Evolutionary conservation across 495 filamentous ascomycete genomes (phyloP), one percentile per base, ranked within the genome.

Genomic region (Penicillium odoratum): DNA sequence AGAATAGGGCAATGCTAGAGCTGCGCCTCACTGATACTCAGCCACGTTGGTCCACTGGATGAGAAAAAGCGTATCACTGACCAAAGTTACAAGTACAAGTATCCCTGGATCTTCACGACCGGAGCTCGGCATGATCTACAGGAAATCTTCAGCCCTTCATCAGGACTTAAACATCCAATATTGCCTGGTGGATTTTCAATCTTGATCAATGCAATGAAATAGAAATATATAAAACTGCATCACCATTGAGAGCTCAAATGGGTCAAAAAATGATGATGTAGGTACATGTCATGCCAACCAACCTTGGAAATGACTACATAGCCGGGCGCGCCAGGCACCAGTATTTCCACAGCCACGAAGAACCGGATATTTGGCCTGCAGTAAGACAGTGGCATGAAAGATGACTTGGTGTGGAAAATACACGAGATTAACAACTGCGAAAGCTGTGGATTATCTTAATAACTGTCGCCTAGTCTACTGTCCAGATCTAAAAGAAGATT

Each of bases 291-390:
- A 36, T 36, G 33, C 33, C 33, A 36, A 36, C 4, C 31, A 36
- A 36, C 4, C 31, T 36, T 36, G 33, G 15, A 40, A n/a, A 15
- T 40, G 38, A 16, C 15, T 40, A n/a, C 16, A 40, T 13, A 49
- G 47, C 1, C 7, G n/a, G 34, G 3, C 34, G 0, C 34, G 3
- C 45, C 47, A 57, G 55, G 55, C 55, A 57, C 55, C 55, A 57
- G 55, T 51, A 51, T 57, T 57, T 13, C 47, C 16, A n/a, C 38
- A n/a, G 38, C 38, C 38, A 40, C 38, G n/a, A 40, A 40, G 38
- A 40, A 40, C 38, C 21, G 16, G 6, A 6, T 50, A 28, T 30
- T 43, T 30, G 28, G 46, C 3, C 38, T 40, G 38, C 38, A 40
- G 38, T 40, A 40, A 40, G 38, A 40, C 15, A 5, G n/a, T 9